Base-by-base conservation (phyloP, 768 basidiomycete genomes). In the Lactarius hatsudake region DNA sequence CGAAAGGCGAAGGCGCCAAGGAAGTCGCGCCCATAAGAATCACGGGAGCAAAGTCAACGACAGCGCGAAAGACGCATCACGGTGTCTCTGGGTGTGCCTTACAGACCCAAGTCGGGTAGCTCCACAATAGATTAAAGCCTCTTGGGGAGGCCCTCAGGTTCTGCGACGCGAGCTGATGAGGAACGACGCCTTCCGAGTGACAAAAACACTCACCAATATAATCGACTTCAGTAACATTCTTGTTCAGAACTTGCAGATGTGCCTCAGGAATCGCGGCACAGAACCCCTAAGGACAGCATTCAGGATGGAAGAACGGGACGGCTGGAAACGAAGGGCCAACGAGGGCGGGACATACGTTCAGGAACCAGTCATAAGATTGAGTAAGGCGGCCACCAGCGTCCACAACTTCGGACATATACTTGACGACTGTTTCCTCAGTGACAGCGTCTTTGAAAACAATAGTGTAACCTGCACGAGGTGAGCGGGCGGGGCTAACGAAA, bases 321-420 rank as follows among this genome's bases (percentile, higher is more conserved):
- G n/a, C 40, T 40, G 26, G 23, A 18, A 23, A 17, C 12, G 32
- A 9, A 1, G 58, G n/a, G n/a, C 17, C 20, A 43, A 30, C 3
- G 7, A 23, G 6, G 51, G 26, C 26, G 10, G 13, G 13, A 68
- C 67, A 17, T 43, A 68, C 67, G 42, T 68, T 64, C 26, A 68
- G 42, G 38, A 68, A 68, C 59, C 62, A 43, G 43, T 68, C 67
- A 34, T 60, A 68, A 28, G 53, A 10, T 32, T 68, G 67, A 38
- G 67, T 68, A 13, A 68, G 42, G 59, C 67, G 67, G n/a, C 67
- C 67, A 40, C 58, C 67, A 54, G 62, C 62, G 4, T 64, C 67
- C 34, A 64, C 59, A 20, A 68, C 18, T 1, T 64, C 67, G 28
- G 3, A 5, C 67, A 68, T 68, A 54, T 64, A 61, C 30, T 64